These are phyloP conservation scores for Xylaria arbuscula DNA, from an alignment of 2,329 filamentous ascomycete genomes.

Conservation along the genomic window DNA sequence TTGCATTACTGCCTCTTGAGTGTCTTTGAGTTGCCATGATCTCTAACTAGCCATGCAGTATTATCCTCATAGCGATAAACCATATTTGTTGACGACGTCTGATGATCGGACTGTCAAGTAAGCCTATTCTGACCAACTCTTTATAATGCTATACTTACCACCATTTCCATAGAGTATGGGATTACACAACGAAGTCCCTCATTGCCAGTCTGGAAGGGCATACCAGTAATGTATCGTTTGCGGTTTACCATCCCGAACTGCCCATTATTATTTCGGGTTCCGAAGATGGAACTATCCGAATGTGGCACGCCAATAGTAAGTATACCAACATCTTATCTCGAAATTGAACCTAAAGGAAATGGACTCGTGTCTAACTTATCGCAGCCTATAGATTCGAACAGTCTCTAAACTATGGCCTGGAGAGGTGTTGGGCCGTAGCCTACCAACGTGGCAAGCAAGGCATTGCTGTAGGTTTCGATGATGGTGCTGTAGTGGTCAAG, in stretches of 20 bases:
- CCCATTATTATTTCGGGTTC: slow-evolving; percentile 98
- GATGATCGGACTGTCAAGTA: slow-evolving; percentile 94
- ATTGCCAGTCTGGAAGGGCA: slow-evolving; percentile 97
- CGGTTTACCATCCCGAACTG: slow-evolving; percentile 96
- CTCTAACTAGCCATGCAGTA: slow-evolving; percentile 57
- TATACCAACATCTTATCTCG: neutral
- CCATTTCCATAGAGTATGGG: slow-evolving; percentile 73
- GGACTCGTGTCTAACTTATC: slow-evolving; percentile 20
- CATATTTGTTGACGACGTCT: slow-evolving; percentile 93
- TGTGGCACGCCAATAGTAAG: slow-evolving; percentile 92
- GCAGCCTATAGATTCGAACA: slow-evolving; percentile 88
- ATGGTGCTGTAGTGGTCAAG: slow-evolving; percentile 97
- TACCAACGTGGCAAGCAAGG: slow-evolving; percentile 96
- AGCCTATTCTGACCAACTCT: neutral
- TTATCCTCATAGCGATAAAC: slow-evolving; percentile 78
- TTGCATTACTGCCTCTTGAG: neutral
- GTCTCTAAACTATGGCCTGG: slow-evolving; percentile 93
- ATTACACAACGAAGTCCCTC: slow-evolving; percentile 97
- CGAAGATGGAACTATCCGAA: slow-evolving; percentile 95
- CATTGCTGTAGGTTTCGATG: slow-evolving; percentile 95
- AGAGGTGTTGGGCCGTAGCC: slow-evolving; percentile 96
- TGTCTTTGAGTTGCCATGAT: neutral
- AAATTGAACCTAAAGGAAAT: neutral
- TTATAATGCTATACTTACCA: neutral
- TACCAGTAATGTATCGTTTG: slow-evolving; percentile 97